Evolutionary conservation across 208 protist species (phyloP).

Genomic region (Trypanosoma grayi): DNA sequence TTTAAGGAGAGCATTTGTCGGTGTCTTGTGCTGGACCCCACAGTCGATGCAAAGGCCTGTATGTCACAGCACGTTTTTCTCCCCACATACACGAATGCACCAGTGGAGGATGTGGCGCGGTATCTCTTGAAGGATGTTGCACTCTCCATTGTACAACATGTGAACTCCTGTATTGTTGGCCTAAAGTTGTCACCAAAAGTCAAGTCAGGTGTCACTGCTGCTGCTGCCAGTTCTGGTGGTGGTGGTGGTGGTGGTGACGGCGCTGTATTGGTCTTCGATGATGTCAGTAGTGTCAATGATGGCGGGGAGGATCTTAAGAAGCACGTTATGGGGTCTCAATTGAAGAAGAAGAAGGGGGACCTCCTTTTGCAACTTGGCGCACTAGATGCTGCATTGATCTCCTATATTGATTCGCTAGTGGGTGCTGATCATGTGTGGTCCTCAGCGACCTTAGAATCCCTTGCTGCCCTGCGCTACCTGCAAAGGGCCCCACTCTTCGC

Average conservation of each 20-base stretch:
- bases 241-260: background rate
- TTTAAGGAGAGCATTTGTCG: slow-evolving; percentile 71
- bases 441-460: slow-evolving; percentile 72
- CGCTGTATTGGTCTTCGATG: no score
- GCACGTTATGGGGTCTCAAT: slow-evolving; percentile 24
- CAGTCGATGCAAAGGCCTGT: slow-evolving; percentile 13
- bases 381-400: slow-evolving; percentile 41
- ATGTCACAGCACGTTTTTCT: slow-evolving; percentile 30
- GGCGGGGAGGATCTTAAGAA: slow-evolving; percentile 19
- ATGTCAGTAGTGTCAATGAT: background rate
- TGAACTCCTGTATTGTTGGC: slow-evolving; percentile 13
- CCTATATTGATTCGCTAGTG: slow-evolving; percentile 60
- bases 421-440: slow-evolving; percentile 65
- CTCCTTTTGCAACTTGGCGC: slow-evolving; percentile 65
- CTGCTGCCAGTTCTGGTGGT: background rate
- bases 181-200: background rate
- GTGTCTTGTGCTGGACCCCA: slow-evolving; percentile 64
- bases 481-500: slow-evolving; percentile 38
- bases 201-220: background rate
- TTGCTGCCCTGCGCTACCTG: slow-evolving; percentile 75
- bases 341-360: slow-evolving; percentile 69
- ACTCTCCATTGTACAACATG: slow-evolving; percentile 18
- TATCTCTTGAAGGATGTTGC: slow-evolving; percentile 36
- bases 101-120: slow-evolving; percentile 34
- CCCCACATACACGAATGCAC: slow-evolving; percentile 18